Conservation (phyloP, 306 rosid genomes). For the Vigna radiata region DNA sequence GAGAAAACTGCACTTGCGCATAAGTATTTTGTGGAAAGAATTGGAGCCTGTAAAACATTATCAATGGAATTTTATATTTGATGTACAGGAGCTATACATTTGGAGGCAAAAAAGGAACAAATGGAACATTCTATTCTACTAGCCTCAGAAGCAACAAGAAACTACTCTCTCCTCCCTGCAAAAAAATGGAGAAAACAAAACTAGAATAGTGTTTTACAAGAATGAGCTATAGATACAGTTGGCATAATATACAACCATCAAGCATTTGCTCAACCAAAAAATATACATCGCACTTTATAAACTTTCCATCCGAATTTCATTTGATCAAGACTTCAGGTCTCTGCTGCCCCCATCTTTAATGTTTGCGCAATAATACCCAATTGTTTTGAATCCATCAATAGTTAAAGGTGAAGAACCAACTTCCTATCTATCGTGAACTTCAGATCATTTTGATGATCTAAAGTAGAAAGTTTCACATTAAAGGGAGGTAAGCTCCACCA, state of each 20-base stretch:
- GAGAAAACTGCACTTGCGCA: too few species aligned
- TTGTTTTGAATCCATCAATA: slow-evolving; percentile 27
- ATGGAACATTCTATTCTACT: slow-evolving; percentile 47
- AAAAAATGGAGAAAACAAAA: slow-evolving; percentile 49
- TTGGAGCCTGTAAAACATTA: slow-evolving; percentile 17
- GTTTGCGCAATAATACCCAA: slow-evolving; percentile 26
- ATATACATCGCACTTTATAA: slow-evolving; percentile 18
- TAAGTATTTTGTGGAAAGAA: not conserved
- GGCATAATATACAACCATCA: slow-evolving; percentile 48
- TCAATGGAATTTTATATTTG: slow-evolving; percentile 41
- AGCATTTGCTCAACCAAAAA: slow-evolving; percentile 36
- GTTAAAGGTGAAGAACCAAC: slow-evolving; percentile 28
- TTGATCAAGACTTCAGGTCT: slow-evolving; percentile 19
- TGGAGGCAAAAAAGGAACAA: slow-evolving; percentile 7
- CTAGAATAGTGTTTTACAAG: slow-evolving; percentile 47
- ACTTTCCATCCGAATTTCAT: slow-evolving; percentile 36
- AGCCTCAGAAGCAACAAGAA: slow-evolving; percentile 48
- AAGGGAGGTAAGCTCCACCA: slow-evolving; percentile 95
- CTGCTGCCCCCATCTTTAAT: slow-evolving; percentile 30
- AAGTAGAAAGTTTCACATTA: slow-evolving; percentile 67
- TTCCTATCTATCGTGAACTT: slow-evolving; percentile 2
- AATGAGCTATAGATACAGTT: slow-evolving; percentile 49
- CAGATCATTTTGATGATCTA: slow-evolving; percentile 12
- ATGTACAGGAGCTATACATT: slow-evolving; percentile 56
- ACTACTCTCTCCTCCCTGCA: slow-evolving; percentile 44